A percentile compares a stretch with the other conserved stretches of the same genome.
Evolutionary conservation across 2,329 filamentous ascomycete genomes (phyloP).

Genomic region (Trichoderma gracile): DNA sequence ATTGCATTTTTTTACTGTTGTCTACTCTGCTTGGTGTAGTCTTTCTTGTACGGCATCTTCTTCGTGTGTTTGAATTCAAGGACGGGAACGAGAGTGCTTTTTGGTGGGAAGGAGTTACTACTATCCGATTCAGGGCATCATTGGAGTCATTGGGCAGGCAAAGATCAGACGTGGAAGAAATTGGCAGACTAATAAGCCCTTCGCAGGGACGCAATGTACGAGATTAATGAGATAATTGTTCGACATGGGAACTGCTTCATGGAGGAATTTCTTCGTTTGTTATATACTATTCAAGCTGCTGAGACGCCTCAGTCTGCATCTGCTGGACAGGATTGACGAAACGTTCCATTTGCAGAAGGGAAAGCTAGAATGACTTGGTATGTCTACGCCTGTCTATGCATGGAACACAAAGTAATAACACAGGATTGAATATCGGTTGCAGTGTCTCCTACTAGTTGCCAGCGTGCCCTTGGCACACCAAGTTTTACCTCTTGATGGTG

Average conservation of each 20-base stretch:
- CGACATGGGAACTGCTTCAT: conserved; percentile 6
- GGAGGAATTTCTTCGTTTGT: background rate
- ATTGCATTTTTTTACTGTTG: background rate
- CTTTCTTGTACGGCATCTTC: background rate
- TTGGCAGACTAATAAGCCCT: conserved; percentile 23
- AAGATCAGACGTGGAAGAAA: conserved; percentile 2
- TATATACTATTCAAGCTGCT: background rate
- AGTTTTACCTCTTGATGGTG: conserved; percentile 31
- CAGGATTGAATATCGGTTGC: background rate
- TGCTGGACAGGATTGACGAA: background rate
- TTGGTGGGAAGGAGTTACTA: conserved; percentile 1
- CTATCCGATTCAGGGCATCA: background rate
- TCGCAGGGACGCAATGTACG: conserved; percentile 23
- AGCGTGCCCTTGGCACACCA: background rate
- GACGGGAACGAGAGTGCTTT: conserved; percentile 3
- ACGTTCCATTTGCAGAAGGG: background rate
- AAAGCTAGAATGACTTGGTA: background rate
- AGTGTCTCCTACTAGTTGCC: background rate
- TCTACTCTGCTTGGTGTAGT: background rate
- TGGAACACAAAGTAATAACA: background rate
- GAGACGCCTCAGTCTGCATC: background rate
- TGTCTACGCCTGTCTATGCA: background rate
- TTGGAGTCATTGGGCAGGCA: conserved; percentile 1
- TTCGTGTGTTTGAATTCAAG: background rate
- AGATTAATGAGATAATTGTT: conserved; percentile 20